Conservation (phyloP, 2,329 filamentous ascomycete genomes). For the Stagonosporopsis cucurbitacearum region DNA sequence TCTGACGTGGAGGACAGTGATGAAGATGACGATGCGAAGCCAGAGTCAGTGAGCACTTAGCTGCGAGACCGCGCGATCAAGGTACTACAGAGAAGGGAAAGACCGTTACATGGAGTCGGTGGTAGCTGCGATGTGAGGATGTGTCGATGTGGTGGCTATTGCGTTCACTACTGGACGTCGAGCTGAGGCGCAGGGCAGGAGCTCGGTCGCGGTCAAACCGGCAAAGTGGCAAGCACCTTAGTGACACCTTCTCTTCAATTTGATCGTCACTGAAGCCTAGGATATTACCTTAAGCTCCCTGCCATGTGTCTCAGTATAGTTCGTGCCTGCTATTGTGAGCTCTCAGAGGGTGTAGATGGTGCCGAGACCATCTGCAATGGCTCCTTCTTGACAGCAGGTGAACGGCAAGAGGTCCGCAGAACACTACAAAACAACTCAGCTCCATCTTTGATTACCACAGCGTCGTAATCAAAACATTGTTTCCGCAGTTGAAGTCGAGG, state of each 20-base stretch:
- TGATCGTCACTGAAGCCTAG: background rate
- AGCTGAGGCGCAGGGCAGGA: background rate
- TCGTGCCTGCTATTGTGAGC: background rate
- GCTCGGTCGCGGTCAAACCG: too few relatives aligned
- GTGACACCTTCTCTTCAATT: background rate
- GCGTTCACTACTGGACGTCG: background rate
- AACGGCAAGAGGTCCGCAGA: too few relatives aligned
- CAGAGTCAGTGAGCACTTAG: background rate
- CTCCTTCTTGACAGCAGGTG: too few relatives aligned
- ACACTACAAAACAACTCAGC: too few relatives aligned
- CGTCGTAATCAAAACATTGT: too few relatives aligned
- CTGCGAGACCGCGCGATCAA: background rate
- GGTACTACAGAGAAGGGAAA: background rate
- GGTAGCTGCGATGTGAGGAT: background rate
- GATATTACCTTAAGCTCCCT: background rate
- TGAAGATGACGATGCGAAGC: constrained; percentile 1
- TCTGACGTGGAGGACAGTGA: constrained; percentile 2
- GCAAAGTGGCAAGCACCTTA: background rate
- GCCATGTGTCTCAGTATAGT: background rate
- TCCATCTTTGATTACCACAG: too few relatives aligned
- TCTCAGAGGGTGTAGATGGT: too few relatives aligned
- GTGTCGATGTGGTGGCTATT: background rate
- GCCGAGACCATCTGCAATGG: too few relatives aligned
- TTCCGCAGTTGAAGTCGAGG: too few relatives aligned
- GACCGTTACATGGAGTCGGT: background rate